phyloP scores from a whole-genome alignment of 2,329 filamentous ascomycete genomes.

The Fusarium armeniacum region DNA sequence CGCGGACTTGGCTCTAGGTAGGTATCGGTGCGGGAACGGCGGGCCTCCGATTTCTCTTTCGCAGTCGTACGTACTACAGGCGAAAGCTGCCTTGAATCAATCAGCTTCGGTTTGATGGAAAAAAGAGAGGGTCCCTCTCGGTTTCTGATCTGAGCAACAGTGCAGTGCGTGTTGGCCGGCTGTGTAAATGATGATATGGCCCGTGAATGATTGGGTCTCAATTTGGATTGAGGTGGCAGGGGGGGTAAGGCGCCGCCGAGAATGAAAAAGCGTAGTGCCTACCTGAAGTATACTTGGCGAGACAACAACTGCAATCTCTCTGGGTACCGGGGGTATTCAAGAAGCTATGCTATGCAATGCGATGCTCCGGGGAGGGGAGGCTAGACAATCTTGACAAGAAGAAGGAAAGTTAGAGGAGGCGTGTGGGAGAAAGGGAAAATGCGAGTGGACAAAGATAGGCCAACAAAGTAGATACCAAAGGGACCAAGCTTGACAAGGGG shows the following conservation, averaged over 20 bases:
- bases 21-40: constrained; percentile 26
- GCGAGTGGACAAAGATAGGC: constrained; percentile 41
- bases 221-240: constrained; percentile 36
- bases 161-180: constrained; percentile 38
- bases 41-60: constrained; percentile 32
- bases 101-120: constrained; percentile 42
- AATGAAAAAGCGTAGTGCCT: constrained; percentile 40
- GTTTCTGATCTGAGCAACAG: constrained; percentile 26
- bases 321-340: constrained; percentile 31
- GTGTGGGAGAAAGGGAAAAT: constrained; percentile 40
- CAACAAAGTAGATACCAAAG: constrained; percentile 37
- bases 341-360: constrained; percentile 2
- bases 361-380: constrained; percentile 32
- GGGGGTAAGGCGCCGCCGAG: constrained; percentile 43
- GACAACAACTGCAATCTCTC: constrained; percentile 43
- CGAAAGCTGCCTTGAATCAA: constrained; percentile 40
- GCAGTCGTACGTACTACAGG: constrained; percentile 23
- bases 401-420: constrained; percentile 38
- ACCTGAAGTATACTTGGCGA: constrained; percentile 39
- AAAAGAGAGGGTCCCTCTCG: constrained; percentile 36
- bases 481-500: constrained; percentile 40
- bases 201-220: constrained; percentile 42
- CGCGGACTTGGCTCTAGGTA: constrained; percentile 36
- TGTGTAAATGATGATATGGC: constrained; percentile 45
- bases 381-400: constrained; percentile 34